phyloP scores from a whole-genome alignment of 495 filamentous ascomycete species.

The Penicillium dipodomyicola region DNA sequence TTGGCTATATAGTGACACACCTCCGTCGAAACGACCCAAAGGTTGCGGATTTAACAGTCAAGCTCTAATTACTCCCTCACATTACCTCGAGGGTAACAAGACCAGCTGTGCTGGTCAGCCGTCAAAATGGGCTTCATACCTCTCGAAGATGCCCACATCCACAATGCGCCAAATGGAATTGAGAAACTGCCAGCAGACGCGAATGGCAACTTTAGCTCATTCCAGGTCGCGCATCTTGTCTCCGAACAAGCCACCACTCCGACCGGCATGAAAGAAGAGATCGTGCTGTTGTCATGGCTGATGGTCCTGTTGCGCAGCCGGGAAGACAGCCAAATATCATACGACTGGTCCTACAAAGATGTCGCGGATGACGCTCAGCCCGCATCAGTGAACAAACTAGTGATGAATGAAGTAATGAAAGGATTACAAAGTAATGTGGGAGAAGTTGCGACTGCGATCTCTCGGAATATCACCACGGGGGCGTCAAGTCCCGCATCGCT shows the following conservation, averaged over 20 bases:
- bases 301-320: slow-evolving; percentile 38
- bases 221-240: slow-evolving; percentile 21
- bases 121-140: slow-evolving; percentile 33
- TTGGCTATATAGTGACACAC: slow-evolving; percentile 20
- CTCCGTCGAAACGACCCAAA: slow-evolving; percentile 9
- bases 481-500: slow-evolving; percentile 16
- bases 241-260: slow-evolving; percentile 14
- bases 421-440: slow-evolving; percentile 26
- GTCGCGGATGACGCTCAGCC: slow-evolving; percentile 1
- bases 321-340: slow-evolving; percentile 38
- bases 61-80: slow-evolving; percentile 9
- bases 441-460: slow-evolving; percentile 22
- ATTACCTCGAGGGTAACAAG: slow-evolving; percentile 9
- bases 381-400: slow-evolving; percentile 13
- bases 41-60: slow-evolving; percentile 8
- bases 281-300: slow-evolving; percentile 45
- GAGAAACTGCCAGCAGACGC: background rate
- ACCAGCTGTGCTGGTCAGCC: slow-evolving; percentile 17
- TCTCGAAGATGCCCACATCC: slow-evolving; percentile 12
- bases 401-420: slow-evolving; percentile 25
- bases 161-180: slow-evolving; percentile 9
- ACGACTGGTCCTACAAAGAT: slow-evolving; percentile 37
- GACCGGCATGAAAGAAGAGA: slow-evolving; percentile 39
- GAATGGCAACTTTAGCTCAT: slow-evolving; percentile 15
- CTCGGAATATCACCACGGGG: slow-evolving; percentile 18